Evolutionary conservation across 495 filamentous ascomycete genomes (phyloP).

Genomic region (Jackrogersella multiformis): DNA sequence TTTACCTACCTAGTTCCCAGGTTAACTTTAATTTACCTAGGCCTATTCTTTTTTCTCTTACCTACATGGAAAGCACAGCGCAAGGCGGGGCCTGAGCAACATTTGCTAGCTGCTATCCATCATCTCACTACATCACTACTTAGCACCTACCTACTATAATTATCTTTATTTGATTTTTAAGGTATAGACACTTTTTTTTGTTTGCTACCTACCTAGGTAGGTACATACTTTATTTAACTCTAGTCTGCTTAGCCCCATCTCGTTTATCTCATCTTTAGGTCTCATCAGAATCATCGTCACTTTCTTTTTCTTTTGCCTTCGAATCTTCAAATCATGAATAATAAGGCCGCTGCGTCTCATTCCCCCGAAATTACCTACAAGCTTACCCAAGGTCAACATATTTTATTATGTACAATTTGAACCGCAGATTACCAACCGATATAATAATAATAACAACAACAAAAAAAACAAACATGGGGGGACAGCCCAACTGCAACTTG

Average conservation of each 20-base stretch:
- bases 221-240: constrained; percentile 1
- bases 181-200: constrained; percentile 3
- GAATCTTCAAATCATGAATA: constrained; percentile 13
- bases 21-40: constrained; percentile 9
- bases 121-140: no score
- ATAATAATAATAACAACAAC: constrained; percentile 32
- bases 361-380: constrained; percentile 43
- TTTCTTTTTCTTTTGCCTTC: neutral
- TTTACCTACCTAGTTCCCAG: neutral
- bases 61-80: neutral
- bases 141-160: constrained; percentile 6
- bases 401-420: constrained; percentile 39
- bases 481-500: constrained; percentile 31
- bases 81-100: constrained; percentile 25
- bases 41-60: neutral
- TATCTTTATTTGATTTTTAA: neutral
- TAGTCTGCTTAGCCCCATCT: constrained; percentile 3
- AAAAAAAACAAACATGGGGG: constrained; percentile 34
- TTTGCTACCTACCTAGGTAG: constrained; percentile 35
- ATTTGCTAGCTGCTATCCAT: neutral
- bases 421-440: constrained; percentile 40
- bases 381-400: constrained; percentile 36
- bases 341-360: constrained; percentile 26
- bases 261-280: neutral
- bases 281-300: neutral